Conservation (phyloP, 495 filamentous ascomycete genomes). For the Polyplosphaeria fusca region DNA sequence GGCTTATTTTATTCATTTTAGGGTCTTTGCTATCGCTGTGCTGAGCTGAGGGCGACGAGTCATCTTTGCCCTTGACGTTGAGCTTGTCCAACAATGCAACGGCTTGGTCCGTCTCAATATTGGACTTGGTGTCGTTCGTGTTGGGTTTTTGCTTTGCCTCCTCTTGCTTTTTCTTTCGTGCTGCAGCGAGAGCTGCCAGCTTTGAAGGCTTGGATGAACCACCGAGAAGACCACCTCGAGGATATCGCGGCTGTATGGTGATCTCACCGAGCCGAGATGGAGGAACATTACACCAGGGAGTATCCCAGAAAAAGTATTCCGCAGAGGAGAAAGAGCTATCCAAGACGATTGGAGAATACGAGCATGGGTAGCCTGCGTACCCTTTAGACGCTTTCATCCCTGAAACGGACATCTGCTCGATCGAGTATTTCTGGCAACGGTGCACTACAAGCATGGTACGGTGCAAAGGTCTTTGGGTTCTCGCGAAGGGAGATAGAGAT, state of each 20-base stretch:
- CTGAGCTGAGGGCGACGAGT: not conserved
- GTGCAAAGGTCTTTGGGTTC: slow-evolving; percentile 10
- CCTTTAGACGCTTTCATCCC: slow-evolving; percentile 30
- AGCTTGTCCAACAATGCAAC: slow-evolving; percentile 39
- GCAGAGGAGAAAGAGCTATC: not conserved
- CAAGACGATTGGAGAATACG: not conserved
- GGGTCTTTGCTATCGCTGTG: not conserved
- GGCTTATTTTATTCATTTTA: slow-evolving; percentile 1
- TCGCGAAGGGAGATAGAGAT: not conserved
- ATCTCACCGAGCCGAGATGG: slow-evolving; percentile 62
- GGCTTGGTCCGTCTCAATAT: slow-evolving; percentile 18
- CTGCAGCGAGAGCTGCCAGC: slow-evolving; percentile 82
- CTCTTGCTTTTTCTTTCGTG: slow-evolving; percentile 78
- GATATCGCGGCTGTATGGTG: slow-evolving; percentile 59
- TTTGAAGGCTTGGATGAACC: slow-evolving; percentile 84
- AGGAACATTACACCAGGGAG: slow-evolving; percentile 81
- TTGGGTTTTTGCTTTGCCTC: slow-evolving; percentile 53
- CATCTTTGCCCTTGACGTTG: slow-evolving; percentile 14
- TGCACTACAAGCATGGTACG: slow-evolving; percentile 3
- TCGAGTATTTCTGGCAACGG: too few relatives aligned
- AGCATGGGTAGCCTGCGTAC: slow-evolving; percentile 11
- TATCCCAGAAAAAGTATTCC: slow-evolving; percentile 70
- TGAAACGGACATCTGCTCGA: not conserved
- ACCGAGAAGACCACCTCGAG: slow-evolving; percentile 66
- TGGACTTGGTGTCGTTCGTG: slow-evolving; percentile 22